Evolutionary conservation across 208 protist genomes (phyloP), one percentile per base, ranked within the genome.

Genomic region (Leishmania major): DNA sequence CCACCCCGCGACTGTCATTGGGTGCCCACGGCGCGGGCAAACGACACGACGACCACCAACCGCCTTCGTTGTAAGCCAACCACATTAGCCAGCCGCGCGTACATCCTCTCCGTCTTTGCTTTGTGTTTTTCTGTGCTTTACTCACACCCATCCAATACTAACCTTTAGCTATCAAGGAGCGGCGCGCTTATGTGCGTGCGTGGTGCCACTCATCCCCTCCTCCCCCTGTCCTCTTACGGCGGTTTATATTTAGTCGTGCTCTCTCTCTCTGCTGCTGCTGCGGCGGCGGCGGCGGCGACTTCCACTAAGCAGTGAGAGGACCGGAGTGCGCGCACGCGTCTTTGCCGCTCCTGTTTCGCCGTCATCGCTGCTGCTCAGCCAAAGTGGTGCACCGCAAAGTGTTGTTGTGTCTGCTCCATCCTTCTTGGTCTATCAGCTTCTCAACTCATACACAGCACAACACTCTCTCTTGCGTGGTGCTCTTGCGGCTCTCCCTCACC

Each of bases 401-500:
- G 28, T 55, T 55, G 22, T 13, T 35, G 4, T 64, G 28, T 64
- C 25, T n/a, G 59, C 59, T 10, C 19, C 59, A 31, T 64, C 28
- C 22, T 7, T 71, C 66, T 5, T 72, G 11, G 67, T 49, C 5
- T 22, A 22, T n/a, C 40, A 49, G 22, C 22, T 2, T 64, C 59
- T 64, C 59, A 19, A 8, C 51, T 55, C 51, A 55, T 19, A 11
- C 19, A 6, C 25, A 13, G 17, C 31, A 17, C 15, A 5, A 69
- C 69, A 35, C 45, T 49, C 22, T 17, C 28, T 31, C 28, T 49
- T 74, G 40, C 8, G 49, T 31, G 40, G 5, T 28, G 40, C 74
- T 70, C 57, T 69, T 86, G 28, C 37, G 60, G 40, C 22, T 70
- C 47, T 83, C 40, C 49, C 67, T 59, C 47, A 15, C 22, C 3